phyloP scores from a whole-genome alignment of 1,284 basidiomycete genomes.

The Irpex sp. region DNA sequence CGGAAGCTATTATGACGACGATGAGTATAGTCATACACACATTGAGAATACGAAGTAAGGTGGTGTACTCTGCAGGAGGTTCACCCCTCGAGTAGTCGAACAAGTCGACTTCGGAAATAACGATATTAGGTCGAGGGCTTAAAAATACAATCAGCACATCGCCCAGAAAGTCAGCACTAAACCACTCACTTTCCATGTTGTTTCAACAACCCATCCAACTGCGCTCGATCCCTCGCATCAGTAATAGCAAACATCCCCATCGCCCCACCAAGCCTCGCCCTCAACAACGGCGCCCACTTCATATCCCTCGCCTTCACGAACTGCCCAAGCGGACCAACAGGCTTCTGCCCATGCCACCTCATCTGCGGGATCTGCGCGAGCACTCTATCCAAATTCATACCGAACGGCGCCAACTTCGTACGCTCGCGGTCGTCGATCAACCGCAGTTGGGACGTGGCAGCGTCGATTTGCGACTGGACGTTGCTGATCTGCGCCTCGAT shows the following conservation, averaged over 20 bases:
- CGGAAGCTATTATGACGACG: too few relatives aligned
- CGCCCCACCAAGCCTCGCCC: constrained; percentile 53
- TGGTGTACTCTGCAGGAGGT: constrained; percentile 53
- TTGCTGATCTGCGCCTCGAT: constrained; percentile 21
- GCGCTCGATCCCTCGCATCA: constrained; percentile 58
- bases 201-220: constrained; percentile 60
- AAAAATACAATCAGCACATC: not conserved
- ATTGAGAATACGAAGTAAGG: constrained; percentile 81
- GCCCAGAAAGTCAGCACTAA: too few relatives aligned
- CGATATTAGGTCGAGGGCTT: constrained; percentile 43
- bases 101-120: constrained; percentile 64
- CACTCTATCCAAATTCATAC: constrained; percentile 57
- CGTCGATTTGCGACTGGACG: constrained; percentile 32
- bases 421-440: constrained; percentile 43
- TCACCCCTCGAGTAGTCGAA: constrained; percentile 76
- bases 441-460: constrained; percentile 41
- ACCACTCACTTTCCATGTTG: constrained; percentile 29
- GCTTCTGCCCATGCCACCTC: constrained; percentile 64
- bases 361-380: constrained; percentile 48
- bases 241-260: constrained; percentile 80
- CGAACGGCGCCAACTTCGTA: constrained; percentile 58
- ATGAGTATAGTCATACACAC: constrained; percentile 34
- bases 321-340: constrained; percentile 84
- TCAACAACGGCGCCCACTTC: constrained; percentile 65
- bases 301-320: constrained; percentile 75